Percentiles rank a stretch among this genome's conserved stretches.
phyloP scores from a whole-genome alignment of 2,329 filamentous ascomycete species.

The Fusarium temperatum region DNA sequence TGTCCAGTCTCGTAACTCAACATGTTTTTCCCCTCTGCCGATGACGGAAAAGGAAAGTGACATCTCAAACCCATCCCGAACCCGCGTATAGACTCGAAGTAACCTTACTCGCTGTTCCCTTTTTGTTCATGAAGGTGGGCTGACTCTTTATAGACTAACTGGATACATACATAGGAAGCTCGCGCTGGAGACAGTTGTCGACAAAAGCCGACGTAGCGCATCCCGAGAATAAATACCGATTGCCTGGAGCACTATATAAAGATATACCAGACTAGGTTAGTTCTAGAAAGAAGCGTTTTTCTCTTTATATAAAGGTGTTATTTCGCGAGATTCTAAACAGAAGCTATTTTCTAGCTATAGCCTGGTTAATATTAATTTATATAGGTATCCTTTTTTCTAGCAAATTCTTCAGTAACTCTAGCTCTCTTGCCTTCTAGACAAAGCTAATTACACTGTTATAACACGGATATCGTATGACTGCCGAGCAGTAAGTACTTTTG shows the following conservation, averaged over 20 bases:
- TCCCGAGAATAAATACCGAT: too few species aligned
- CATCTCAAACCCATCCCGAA: background rate
- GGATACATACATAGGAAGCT: too few species aligned
- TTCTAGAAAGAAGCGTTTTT: too few species aligned
- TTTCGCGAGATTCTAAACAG: fast-evolving
- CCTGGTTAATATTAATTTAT: too few species aligned
- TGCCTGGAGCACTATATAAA: too few species aligned
- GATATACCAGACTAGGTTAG: too few species aligned
- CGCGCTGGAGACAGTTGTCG: background rate
- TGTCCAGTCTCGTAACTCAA: background rate
- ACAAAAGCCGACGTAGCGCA: background rate
- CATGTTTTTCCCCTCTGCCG: background rate
- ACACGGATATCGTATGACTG: background rate
- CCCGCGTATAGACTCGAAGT: background rate
- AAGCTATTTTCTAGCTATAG: too few species aligned
- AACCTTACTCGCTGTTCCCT: background rate
- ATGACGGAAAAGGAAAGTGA: background rate
- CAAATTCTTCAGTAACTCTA: fast-evolving
- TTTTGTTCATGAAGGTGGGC: background rate
- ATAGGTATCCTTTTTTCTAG: too few species aligned
- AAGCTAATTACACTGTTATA: background rate
- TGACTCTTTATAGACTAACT: background rate
- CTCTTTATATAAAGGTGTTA: too few species aligned
- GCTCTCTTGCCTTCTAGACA: background rate
- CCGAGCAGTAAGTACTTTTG: background rate